Conservation (phyloP, 2,329 filamentous ascomycete genomes). For the Stachybotrys elegans region DNA sequence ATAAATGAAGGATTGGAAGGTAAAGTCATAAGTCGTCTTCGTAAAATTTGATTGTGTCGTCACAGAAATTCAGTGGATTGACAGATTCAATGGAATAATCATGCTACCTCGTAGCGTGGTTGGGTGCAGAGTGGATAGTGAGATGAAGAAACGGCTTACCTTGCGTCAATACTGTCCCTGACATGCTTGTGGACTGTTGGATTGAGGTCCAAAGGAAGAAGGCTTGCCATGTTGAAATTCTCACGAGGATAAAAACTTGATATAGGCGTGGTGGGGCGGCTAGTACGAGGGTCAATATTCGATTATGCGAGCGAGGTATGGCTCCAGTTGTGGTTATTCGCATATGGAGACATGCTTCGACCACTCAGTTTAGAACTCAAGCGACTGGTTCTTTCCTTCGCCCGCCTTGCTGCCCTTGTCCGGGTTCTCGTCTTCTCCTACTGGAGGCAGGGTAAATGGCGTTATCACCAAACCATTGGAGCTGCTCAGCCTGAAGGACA, state of each 20-base stretch:
- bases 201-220: neutral
- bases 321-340: too few relatives aligned
- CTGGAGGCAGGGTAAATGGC: constrained; percentile 82
- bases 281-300: too few relatives aligned
- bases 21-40: constrained; percentile 38
- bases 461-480: constrained; percentile 76
- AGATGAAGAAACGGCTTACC: too few relatives aligned
- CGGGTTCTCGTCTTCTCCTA: constrained; percentile 61
- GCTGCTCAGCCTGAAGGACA: constrained; percentile 85
- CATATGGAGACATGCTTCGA: neutral
- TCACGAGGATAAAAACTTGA: neutral
- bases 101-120: too few relatives aligned
- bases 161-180: too few relatives aligned
- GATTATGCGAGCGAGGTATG: too few relatives aligned
- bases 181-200: neutral
- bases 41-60: constrained; percentile 38
- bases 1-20: constrained; percentile 3
- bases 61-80: constrained; percentile 52
- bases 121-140: too few relatives aligned
- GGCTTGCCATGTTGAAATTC: too few relatives aligned
- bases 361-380: constrained; percentile 74
- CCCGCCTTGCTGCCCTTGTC: constrained; percentile 36
- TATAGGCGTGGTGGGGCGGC: neutral
- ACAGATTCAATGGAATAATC: constrained; percentile 54
- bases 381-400: constrained; percentile 55